Evolutionary conservation across 768 basidiomycete species (phyloP).

Genomic region (Rhizopogon vulgaris): DNA sequence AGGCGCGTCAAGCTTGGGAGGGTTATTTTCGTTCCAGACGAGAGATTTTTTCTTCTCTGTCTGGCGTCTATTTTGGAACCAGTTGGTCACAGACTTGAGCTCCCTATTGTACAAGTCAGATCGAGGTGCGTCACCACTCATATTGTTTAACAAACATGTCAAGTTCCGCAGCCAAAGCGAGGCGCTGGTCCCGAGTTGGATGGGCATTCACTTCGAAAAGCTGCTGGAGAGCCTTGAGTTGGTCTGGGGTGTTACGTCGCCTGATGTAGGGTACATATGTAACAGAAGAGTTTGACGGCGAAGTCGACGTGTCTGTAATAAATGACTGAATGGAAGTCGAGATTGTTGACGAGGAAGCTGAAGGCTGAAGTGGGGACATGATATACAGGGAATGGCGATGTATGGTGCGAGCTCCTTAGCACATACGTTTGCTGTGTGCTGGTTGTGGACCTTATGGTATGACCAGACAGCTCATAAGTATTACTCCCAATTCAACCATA

Average conservation of each 20-base stretch:
- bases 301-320: neutral
- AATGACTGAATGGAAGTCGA: conserved; percentile 1
- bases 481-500: conserved; percentile 6
- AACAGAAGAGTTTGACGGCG: neutral
- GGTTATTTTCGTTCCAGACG: conserved; percentile 19
- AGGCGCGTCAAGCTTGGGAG: neutral
- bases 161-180: conserved; percentile 30
- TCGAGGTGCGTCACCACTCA: neutral
- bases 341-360: conserved; percentile 1
- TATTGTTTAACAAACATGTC: conserved; percentile 25
- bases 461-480: conserved; percentile 3
- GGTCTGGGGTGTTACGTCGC: conserved; percentile 26
- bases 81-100: conserved; percentile 65
- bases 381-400: conserved; percentile 3
- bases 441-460: neutral
- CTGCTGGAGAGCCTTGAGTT: conserved; percentile 28
- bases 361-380: conserved; percentile 6
- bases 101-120: conserved; percentile 38
- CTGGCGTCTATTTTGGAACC: conserved; percentile 82
- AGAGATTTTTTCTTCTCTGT: conserved; percentile 24
- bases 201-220: conserved; percentile 32
- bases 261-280: conserved; percentile 22
- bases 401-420: conserved; percentile 6
- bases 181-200: conserved; percentile 37
- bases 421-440: conserved; percentile 10